These are phyloP conservation scores for Actinidia chinensis DNA, from an alignment of 179 eudicot species.

Conservation along the genomic window DNA sequence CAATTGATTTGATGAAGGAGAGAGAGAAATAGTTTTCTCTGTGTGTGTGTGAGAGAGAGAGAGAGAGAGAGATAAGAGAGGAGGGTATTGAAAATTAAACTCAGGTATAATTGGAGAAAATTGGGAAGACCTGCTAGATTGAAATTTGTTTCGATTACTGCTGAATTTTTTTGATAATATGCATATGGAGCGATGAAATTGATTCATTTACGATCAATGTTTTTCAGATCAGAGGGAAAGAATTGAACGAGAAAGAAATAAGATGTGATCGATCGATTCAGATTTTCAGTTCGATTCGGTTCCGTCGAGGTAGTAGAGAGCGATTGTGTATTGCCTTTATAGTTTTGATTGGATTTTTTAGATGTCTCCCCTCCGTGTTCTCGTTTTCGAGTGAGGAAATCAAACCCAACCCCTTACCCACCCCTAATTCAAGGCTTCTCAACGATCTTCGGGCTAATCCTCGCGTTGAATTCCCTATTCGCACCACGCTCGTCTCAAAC, in stretches of 20 bases:
- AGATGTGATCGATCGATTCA: not conserved
- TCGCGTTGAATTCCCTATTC: slow-evolving; percentile 57
- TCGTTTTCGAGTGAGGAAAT: slow-evolving; percentile 18
- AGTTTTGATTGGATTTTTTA: not conserved
- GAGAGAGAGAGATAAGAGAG: too few species aligned
- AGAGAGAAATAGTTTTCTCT: not conserved
- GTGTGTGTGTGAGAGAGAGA: too few species aligned
- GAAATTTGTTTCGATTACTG: not conserved
- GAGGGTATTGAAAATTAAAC: not conserved
- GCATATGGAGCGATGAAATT: not conserved
- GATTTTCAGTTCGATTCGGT: not conserved
- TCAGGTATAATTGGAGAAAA: not conserved
- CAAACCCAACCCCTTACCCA: slow-evolving; percentile 32
- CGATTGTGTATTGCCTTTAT: not conserved
- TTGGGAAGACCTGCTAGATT: not conserved
- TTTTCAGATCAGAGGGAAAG: too few species aligned
- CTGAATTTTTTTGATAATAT: not conserved
- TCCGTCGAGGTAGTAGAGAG: not conserved
- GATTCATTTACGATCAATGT: not conserved
- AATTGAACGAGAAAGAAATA: not conserved
- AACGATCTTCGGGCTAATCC: slow-evolving; percentile 58
- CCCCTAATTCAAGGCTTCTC: slow-evolving; percentile 83
- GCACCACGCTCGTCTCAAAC: slow-evolving; percentile 57
- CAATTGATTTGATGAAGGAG: not conserved
- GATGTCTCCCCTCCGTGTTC: slow-evolving; percentile 31